Evolutionary conservation across 352 stramenopile genomes (phyloP).

Genomic region (Phytophthora podocarpi): DNA sequence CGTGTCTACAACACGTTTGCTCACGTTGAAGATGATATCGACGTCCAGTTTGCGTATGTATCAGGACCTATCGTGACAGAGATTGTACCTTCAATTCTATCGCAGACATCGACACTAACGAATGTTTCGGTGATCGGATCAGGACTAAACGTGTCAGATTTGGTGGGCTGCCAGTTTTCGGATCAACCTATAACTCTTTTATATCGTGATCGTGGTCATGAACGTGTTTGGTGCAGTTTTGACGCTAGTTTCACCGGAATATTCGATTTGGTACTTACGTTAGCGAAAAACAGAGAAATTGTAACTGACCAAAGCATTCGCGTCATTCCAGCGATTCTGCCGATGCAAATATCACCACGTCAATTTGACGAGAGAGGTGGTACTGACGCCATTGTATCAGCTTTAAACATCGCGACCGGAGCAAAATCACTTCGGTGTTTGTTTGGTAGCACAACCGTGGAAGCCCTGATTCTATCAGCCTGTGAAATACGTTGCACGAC

Average conservation of each 20-base stretch:
- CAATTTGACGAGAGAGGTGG: slow-evolving; percentile 59
- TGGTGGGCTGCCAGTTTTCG: slow-evolving; percentile 40
- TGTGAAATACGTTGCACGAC: slow-evolving; percentile 40
- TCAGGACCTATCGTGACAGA: slow-evolving; percentile 26
- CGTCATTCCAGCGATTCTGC: slow-evolving; percentile 37
- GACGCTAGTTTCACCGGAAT: slow-evolving; percentile 35
- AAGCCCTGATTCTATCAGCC: slow-evolving; percentile 33
- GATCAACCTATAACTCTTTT: slow-evolving; percentile 16
- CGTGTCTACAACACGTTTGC: slow-evolving; percentile 39
- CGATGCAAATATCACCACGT: slow-evolving; percentile 21
- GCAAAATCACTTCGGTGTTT: slow-evolving; percentile 38
- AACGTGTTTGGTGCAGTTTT: slow-evolving; percentile 32
- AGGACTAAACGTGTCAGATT: slow-evolving; percentile 26
- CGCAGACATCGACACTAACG: slow-evolving; percentile 21
- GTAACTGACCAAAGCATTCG: slow-evolving; percentile 30
- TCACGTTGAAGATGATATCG: slow-evolving; percentile 5
- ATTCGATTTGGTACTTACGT: slow-evolving; percentile 32
- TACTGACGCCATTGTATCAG: slow-evolving; percentile 35
- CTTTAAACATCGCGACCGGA: slow-evolving; percentile 25
- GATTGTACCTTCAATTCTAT: slow-evolving; percentile 41
- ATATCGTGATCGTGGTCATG: slow-evolving; percentile 6
- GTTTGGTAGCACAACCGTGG: slow-evolving; percentile 35
- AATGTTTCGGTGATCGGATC: slow-evolving; percentile 36
- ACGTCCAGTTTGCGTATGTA: slow-evolving; percentile 34
- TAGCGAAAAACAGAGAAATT: slow-evolving; percentile 15